Evolutionary conservation across 148 eudicot genomes (phyloP), one percentile per base, ranked within the genome.

Genomic region (Euryodendron excelsum): DNA sequence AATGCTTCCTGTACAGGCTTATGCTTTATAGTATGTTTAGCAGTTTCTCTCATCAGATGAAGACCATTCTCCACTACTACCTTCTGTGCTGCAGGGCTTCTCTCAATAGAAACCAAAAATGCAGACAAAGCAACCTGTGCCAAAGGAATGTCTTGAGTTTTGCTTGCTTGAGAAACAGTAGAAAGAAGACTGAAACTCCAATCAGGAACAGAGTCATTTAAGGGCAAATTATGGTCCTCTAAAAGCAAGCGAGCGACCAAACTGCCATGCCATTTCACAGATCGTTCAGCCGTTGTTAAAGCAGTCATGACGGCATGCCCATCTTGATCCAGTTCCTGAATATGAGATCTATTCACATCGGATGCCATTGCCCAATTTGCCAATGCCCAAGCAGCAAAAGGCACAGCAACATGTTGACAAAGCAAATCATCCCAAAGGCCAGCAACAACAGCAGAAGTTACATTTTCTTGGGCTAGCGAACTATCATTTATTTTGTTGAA

Each of bases 401-500:
- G 99, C 28, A 96, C 95, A 36, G 99, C 99, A 71, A 96, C 94
- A 83, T 96, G 98, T 80, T 93, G 92, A 82, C 93, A 89, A 84
- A 93, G 92, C 86, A 96, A 86, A 87, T 96, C 99, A 86, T 96
- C 99, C 99, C 99, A 96, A 76, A 96, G 97, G 67, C 99, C 99
- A 83, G 99, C 98, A 68, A 96, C 92, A 53, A 91, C 98, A 78
- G 89, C 86, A 58, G 97, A 91, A 72, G 91, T 86, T 79, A 88
- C 78, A 50, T 82, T 91, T 72, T 83, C 86, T 84, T 82, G 90
- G 71, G 78, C 75, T 52, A 70, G 82, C 18, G 82, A 84, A 76
- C 69, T 84, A 58, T 87, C 90, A 78, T 69, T 78, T 56, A 84
- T 78, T 82, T 79, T 96, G 78, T 86, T 86, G 72, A 85, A 78